These are phyloP conservation scores for Suillus hirtellus DNA, from an alignment of 768 basidiomycete genomes.

Conservation along the genomic window DNA sequence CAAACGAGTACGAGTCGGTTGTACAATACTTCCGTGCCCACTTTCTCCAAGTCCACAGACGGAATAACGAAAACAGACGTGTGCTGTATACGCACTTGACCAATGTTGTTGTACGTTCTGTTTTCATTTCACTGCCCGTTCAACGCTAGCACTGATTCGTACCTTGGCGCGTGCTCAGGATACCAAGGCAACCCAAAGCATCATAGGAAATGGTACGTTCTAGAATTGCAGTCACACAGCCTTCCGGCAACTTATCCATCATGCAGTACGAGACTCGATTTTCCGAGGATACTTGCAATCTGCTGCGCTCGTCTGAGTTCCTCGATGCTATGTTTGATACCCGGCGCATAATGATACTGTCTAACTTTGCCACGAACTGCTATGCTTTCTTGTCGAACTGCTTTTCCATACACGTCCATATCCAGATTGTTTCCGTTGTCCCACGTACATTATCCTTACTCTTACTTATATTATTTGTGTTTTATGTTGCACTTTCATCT, in stretches of 20 bases:
- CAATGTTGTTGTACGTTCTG: constrained; percentile 64
- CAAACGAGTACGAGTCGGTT: constrained; percentile 81
- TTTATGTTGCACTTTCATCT: constrained; percentile 3
- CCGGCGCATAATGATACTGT: neutral
- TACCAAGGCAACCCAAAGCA: constrained; percentile 79
- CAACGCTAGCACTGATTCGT: constrained; percentile 6
- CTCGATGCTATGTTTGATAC: constrained; percentile 1
- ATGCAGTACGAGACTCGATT: constrained; percentile 68
- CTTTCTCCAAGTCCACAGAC: constrained; percentile 76
- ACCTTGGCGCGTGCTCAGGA: constrained; percentile 45
- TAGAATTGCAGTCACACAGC: neutral
- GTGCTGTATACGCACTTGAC: constrained; percentile 84
- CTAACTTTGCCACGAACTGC: neutral
- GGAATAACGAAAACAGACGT: constrained; percentile 76
- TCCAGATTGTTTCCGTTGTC: neutral
- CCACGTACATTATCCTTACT: constrained; percentile 3
- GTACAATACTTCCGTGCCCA: constrained; percentile 87
- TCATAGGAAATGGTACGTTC: constrained; percentile 74
- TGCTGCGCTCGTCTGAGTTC: constrained; percentile 60
- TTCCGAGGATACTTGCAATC: constrained; percentile 75
- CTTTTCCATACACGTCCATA: neutral
- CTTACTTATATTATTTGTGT: constrained; percentile 7
- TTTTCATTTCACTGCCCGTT: neutral
- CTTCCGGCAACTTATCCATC: constrained; percentile 11
- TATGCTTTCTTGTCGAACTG: constrained; percentile 7